Conservation (phyloP, 768 basidiomycete genomes). For the Podaxis rugospora region DNA sequence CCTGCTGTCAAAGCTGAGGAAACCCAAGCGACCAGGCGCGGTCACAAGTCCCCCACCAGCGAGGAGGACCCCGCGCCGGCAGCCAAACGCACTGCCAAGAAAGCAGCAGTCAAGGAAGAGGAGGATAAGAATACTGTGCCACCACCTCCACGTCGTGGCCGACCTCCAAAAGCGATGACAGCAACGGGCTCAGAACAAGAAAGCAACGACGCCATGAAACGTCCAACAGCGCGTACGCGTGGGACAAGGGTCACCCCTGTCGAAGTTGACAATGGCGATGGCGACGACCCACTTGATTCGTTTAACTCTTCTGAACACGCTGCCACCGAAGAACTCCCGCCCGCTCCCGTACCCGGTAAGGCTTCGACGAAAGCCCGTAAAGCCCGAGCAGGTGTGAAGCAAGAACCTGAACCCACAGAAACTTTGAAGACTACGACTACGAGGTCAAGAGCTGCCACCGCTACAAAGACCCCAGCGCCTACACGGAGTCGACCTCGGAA, state of each 20-base stretch:
- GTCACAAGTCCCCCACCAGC: background rate
- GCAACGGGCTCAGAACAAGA: background rate
- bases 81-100: conserved; percentile 4
- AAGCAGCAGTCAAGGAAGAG: conserved; percentile 7
- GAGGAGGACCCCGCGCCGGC: conserved; percentile 6
- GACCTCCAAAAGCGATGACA: conserved; percentile 14
- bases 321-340: conserved; percentile 10
- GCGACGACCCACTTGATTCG: conserved; percentile 19
- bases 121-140: conserved; percentile 3
- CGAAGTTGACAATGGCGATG: conserved; percentile 17
- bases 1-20: conserved; percentile 22
- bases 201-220: background rate
- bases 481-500: conserved; percentile 17
- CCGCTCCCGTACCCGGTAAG: conserved; percentile 13
- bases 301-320: conserved; percentile 11
- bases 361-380: conserved; percentile 17
- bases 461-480: conserved; percentile 12
- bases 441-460: conserved; percentile 1
- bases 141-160: conserved; percentile 13
- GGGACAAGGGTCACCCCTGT: conserved; percentile 17
- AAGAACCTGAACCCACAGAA: conserved; percentile 7
- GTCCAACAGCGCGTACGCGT: conserved; percentile 1
- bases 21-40: background rate
- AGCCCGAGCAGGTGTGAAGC: conserved; percentile 17
- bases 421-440: background rate